Percentiles rank a stretch among this genome's conserved stretches.
phyloP scores from a whole-genome alignment of 495 filamentous ascomycete genomes.

The Podospora pseudopauciseta region DNA sequence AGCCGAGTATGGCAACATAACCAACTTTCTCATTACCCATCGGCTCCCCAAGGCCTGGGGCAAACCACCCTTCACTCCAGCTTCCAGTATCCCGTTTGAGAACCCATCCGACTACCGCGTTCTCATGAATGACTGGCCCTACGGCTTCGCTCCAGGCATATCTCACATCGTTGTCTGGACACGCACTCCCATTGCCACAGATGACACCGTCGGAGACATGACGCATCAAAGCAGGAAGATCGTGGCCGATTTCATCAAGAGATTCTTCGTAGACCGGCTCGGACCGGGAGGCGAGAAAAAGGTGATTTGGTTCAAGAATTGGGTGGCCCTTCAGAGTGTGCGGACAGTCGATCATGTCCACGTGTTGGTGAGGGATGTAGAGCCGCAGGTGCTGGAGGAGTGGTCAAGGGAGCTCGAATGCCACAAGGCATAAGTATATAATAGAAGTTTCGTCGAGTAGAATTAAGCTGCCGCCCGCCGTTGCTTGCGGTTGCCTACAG shows the following conservation, averaged over 20 bases:
- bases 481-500: conserved; percentile 50
- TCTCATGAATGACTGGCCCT: conserved; percentile 88
- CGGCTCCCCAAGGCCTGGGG: conserved; percentile 67
- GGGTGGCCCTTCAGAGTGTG: conserved; percentile 84
- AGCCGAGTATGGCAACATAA: conserved; percentile 69
- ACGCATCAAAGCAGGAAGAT: conserved; percentile 59
- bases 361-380: conserved; percentile 61
- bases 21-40: conserved; percentile 67
- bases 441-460: conserved; percentile 4
- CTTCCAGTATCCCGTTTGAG: conserved; percentile 60
- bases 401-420: conserved; percentile 53
- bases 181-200: conserved; percentile 52
- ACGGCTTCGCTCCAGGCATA: conserved; percentile 68
- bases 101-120: conserved; percentile 70
- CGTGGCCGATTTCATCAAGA: conserved; percentile 64
- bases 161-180: conserved; percentile 70
- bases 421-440: conserved; percentile 23
- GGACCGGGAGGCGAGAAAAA: conserved; percentile 48
- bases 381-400: conserved; percentile 54
- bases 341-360: conserved; percentile 66
- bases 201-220: conserved; percentile 64
- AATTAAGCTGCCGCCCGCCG: conserved; percentile 35
- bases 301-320: conserved; percentile 94
- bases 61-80: conserved; percentile 47
- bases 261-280: conserved; percentile 60